Evolutionary conservation across 1,139 yeast genomes (phyloP).

Genomic region (Zygoascus hellenicus): DNA sequence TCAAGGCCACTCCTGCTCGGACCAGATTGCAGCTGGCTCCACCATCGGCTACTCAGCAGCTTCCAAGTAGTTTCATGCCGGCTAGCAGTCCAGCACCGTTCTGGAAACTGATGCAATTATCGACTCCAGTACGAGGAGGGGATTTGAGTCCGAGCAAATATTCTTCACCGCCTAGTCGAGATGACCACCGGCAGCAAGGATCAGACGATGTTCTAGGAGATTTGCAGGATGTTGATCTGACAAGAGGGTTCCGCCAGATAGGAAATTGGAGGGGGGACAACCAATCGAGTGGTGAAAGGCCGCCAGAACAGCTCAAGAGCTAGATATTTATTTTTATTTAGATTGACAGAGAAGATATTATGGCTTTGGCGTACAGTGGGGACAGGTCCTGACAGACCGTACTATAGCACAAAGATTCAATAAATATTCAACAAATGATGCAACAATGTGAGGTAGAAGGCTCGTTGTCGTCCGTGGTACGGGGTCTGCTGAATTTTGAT

Average conservation of each 20-base stretch:
- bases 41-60: constrained; percentile 37
- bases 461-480: constrained; percentile 12
- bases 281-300: constrained; percentile 14
- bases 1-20: constrained; percentile 9
- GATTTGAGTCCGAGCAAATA: constrained; percentile 31
- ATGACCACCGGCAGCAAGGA: constrained; percentile 13
- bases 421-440: constrained; percentile 16
- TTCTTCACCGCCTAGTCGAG: constrained; percentile 27
- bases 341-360: not conserved
- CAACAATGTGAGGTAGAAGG: constrained; percentile 21
- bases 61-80: constrained; percentile 39
- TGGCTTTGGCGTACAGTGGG: not conserved
- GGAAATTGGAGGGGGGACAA: constrained; percentile 19
- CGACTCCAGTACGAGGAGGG: constrained; percentile 31
- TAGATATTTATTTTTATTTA: constrained; percentile 2
- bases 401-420: too few relatives aligned
- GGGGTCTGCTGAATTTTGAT: constrained; percentile 1
- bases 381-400: not conserved
- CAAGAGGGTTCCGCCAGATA: constrained; percentile 26
- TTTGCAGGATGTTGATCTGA: constrained; percentile 43
- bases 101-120: constrained; percentile 39
- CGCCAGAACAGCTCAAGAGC: constrained; percentile 18
- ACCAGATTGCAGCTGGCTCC: constrained; percentile 33
- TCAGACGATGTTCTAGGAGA: constrained; percentile 36
- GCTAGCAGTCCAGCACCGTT: constrained; percentile 39